Conservation (phyloP, 140 eudicot species). For the Stevia rebaudiana region DNA sequence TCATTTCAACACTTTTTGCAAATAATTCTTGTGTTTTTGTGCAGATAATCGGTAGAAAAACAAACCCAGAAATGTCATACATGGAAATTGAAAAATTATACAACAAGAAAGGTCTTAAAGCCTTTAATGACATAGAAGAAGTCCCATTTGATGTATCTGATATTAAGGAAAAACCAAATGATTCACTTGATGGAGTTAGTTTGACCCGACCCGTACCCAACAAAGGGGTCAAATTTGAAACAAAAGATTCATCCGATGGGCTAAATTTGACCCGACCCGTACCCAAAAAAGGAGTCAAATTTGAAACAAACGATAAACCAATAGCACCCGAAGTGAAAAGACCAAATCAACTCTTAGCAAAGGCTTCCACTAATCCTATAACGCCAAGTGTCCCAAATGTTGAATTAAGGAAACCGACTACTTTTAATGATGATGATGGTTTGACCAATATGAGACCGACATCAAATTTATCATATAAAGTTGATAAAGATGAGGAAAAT, state of each 20-base stretch:
- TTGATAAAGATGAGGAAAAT: constrained; percentile 45
- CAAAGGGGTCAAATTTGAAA: constrained; percentile 27
- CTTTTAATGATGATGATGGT: constrained; percentile 41
- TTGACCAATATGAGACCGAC: constrained; percentile 34
- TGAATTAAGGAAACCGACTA: constrained; percentile 68
- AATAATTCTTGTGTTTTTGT: background rate
- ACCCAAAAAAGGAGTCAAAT: constrained; percentile 33
- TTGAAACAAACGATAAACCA: constrained; percentile 34
- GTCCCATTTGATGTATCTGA: constrained; percentile 36
- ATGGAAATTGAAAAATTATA: constrained; percentile 38
- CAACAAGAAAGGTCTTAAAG: constrained; percentile 44
- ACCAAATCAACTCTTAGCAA: constrained; percentile 28
- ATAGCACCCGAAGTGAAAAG: constrained; percentile 26
- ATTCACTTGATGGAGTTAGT: constrained; percentile 23
- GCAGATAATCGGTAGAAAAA: constrained; percentile 48
- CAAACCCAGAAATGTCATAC: constrained; percentile 43
- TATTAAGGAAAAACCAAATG: constrained; percentile 23
- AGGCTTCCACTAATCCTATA: constrained; percentile 17
- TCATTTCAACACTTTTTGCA: background rate
- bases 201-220: constrained; percentile 26
- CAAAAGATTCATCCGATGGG: constrained; percentile 19
- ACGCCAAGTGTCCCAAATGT: constrained; percentile 48
- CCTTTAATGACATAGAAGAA: constrained; percentile 33
- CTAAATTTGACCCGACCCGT: constrained; percentile 31
- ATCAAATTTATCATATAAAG: constrained; percentile 49